These are phyloP conservation scores for Alternaria ethzedia DNA, from an alignment of 2,329 filamentous ascomycete genomes.

Conservation along the genomic window DNA sequence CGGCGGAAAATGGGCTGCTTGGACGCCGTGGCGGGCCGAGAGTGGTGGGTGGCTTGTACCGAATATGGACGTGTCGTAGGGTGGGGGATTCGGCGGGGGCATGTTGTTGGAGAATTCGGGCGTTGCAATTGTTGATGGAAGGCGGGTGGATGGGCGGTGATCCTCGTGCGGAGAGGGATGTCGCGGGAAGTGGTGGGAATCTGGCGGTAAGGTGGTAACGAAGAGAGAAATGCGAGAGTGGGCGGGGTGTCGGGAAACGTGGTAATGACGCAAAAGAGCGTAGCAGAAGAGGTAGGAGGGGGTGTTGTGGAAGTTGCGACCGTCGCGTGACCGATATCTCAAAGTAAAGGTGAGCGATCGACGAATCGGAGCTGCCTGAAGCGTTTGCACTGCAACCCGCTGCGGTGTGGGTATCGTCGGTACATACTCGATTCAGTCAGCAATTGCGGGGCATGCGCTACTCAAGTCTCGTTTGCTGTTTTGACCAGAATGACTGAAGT, in stretches of 20 bases:
- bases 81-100: not conserved
- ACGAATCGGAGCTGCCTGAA: not conserved
- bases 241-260: not conserved
- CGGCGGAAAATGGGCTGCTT: not conserved
- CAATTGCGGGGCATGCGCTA: not conserved
- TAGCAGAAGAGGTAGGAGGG: not conserved
- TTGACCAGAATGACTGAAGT: not conserved
- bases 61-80: not conserved
- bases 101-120: not conserved
- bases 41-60: not conserved
- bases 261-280: not conserved
- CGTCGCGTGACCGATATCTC: not conserved
- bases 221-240: not conserved
- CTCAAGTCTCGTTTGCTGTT: not conserved
- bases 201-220: not conserved
- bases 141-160: not conserved
- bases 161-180: not conserved
- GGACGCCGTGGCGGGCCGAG: not conserved
- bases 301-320: not conserved
- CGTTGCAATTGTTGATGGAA: not conserved
- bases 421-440: fast-evolving
- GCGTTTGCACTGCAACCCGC: not conserved
- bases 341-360: not conserved
- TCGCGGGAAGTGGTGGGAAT: not conserved
- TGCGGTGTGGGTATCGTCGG: not conserved